Base-by-base conservation (phyloP, 2,329 filamentous ascomycete species). In the Onygenales sp. region DNA sequence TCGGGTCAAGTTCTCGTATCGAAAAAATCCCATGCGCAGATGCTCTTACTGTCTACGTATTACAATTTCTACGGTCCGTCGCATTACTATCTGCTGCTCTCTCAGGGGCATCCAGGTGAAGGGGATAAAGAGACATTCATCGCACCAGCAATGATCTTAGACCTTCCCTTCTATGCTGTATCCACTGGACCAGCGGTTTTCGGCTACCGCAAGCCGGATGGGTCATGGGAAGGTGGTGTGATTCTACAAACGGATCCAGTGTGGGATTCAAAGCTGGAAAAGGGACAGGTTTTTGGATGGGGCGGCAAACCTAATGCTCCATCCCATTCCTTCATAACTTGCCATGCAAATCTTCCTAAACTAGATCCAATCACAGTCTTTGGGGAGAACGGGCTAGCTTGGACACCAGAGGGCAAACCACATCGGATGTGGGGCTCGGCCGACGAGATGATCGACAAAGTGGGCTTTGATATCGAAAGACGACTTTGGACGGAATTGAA, bases 51-150 rank as follows among this genome's bases (percentile, higher is more conserved):
- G 21, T 70, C 74, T 27, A 67, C 73, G 0, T 81, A 80, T 63
- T 81, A 81, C 68, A 81, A 80, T 65, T 75, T 75, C 62, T 76
- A 77, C 63, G 78, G 78, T 0, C 76, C 77, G 1, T 62, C 67
- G 13, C 70, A 72, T 60, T 81, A 76, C 64, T 81, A 79, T 58
- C 70, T 71, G 0, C 58, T 73, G 9, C 56, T 73, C 17, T 65
- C 65, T 10, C 70, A 73, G 56, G 58, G 58, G 13, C 54, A 57
- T 48, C 56, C 58, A n/a, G 58, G 58, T 14, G 58, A 59, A 54
- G 58, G 58, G 10, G 56, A 59, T 36, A 59, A 59, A 34, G 58
- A 59, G 49, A 59, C 58, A 6, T 57, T 57, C 32, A 44, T 58
- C 11, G 34, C 58, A 1, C 53, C 58, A 8, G 49, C 58, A 5